Percentiles rank a stretch among this genome's conserved stretches.
Conservation (phyloP, 1,139 yeast genomes). For the Hyphopichia buzzinii region DNA sequence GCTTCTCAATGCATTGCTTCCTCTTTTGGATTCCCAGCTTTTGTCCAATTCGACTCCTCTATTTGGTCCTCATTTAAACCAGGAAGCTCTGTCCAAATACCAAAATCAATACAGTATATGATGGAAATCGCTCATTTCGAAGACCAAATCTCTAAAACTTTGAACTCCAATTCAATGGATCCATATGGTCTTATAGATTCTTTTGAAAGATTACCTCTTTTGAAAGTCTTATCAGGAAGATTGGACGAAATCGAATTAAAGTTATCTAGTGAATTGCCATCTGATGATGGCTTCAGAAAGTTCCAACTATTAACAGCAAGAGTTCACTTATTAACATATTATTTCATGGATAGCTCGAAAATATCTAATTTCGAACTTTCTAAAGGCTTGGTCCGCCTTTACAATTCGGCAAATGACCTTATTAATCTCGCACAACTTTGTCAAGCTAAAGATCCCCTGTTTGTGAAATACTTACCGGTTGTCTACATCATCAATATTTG, state of each 20-base stretch:
- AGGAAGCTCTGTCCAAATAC: slow-evolving; percentile 43
- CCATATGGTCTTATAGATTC: slow-evolving; percentile 65
- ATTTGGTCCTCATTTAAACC: slow-evolving; percentile 54
- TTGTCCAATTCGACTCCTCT: slow-evolving; percentile 79
- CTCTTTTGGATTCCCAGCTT: slow-evolving; percentile 92
- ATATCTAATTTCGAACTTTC: slow-evolving; percentile 62
- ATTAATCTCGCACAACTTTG: slow-evolving; percentile 66
- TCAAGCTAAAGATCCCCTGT: slow-evolving; percentile 56
- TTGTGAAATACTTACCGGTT: slow-evolving; percentile 79
- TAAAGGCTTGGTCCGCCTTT: slow-evolving; percentile 72
- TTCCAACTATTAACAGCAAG: slow-evolving; percentile 71
- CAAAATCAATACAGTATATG: slow-evolving; percentile 66
- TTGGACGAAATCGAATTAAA: slow-evolving; percentile 71
- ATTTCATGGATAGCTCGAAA: slow-evolving; percentile 65
- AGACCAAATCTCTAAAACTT: slow-evolving; percentile 76
- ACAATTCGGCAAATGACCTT: slow-evolving; percentile 73
- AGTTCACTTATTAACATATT: slow-evolving; percentile 76
- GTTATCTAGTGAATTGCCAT: slow-evolving; percentile 26
- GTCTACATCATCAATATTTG: slow-evolving; percentile 78
- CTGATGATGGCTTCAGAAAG: slow-evolving; percentile 62
- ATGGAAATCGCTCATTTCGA: slow-evolving; percentile 81
- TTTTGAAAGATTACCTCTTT: slow-evolving; percentile 68
- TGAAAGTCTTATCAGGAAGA: slow-evolving; percentile 68
- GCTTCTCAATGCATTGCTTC: slow-evolving; percentile 89
- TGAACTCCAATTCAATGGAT: slow-evolving; percentile 71